Evolutionary conservation across 169 alveolate genomes (phyloP), one percentile per base, ranked within the genome.

Genomic region (Miamiensis avidus): DNA sequence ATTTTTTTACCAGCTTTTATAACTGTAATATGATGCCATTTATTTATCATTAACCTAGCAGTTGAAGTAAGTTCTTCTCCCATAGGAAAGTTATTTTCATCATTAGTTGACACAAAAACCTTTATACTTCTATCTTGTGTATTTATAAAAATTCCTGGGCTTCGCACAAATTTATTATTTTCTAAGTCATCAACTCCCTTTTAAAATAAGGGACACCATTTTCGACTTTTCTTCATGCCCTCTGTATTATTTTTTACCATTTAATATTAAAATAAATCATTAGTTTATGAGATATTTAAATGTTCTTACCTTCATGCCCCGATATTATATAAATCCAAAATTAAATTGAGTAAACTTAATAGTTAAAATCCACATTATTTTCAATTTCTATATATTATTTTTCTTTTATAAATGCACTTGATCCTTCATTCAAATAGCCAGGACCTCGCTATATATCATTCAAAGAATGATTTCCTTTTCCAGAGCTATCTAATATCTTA

Each of bases 111-210:
- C 28, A 85, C 34, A 25, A 28, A 78, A 49, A 85, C 26, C n/a
- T 69, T 16, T 31, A 85, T 32, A 78, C 31, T 77, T 33, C 76
- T 85, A 25, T 85, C 82, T 79, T 77, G 29, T 85, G 75, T 78
- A 85, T 85, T 75, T 64, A 76, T 78, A 74, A 64, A 85, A 29
- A 85, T 85, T 4, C 75, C 89, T 16, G 89, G 89, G 27, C 34
- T n/a, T 77, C 89, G 64, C 29, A 69, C 81, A 20, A 25, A 83
- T 0, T 16, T 72, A 1, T 75, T 75, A 32, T 85, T 82, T 34
- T 27, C 31, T 30, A 30, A 31, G 78, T 78, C 49, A 32, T 85
- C 85, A 72, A 30, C 31, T 20, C 89, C 89, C 49, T 85, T 85
- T 79, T 85, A 75, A 16, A 85, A 26, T 33, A 85, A 64, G 34